A percentile compares a stretch with the other conserved stretches of the same genome.
These are phyloP conservation scores for Claviceps digitariae DNA, from an alignment of 2,329 filamentous ascomycete species.

Conservation along the genomic window DNA sequence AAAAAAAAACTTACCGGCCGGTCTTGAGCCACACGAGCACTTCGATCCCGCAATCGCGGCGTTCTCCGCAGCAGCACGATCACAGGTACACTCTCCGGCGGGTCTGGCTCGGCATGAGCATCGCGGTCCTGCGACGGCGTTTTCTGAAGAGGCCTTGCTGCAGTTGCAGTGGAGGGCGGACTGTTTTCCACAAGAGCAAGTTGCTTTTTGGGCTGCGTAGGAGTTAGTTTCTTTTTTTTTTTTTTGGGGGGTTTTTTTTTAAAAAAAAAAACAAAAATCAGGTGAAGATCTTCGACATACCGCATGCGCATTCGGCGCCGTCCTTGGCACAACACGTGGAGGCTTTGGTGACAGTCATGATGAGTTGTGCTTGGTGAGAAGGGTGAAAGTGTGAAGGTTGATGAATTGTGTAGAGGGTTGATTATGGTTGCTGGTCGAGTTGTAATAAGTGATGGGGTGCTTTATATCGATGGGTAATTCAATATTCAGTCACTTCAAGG, in stretches of 20 bases:
- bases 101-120: conserved; percentile 77
- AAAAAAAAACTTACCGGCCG: conserved; percentile 44
- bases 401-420: neutral
- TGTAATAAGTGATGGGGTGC: neutral
- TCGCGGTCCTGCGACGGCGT: conserved; percentile 55
- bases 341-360: conserved; percentile 23
- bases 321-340: conserved; percentile 45
- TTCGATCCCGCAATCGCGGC: conserved; percentile 40
- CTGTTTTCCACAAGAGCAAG: conserved; percentile 83
- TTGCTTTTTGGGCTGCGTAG: conserved; percentile 43
- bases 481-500: neutral
- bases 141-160: conserved; percentile 63
- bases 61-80: conserved; percentile 59
- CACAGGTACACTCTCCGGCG: conserved; percentile 70
- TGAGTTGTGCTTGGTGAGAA: conserved; percentile 6
- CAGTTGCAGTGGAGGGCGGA: conserved; percentile 78
- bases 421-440: neutral
- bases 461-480: neutral
- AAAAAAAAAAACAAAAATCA: too few species aligned
- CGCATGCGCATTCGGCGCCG: conserved; percentile 40
- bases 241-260: neutral
- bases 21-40: conserved; percentile 66
- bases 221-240: neutral
- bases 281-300: conserved; percentile 33
- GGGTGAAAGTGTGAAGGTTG: neutral